Evolutionary conservation across 495 filamentous ascomycete genomes (phyloP).

Genomic region (Lichenothelia convexa): DNA sequence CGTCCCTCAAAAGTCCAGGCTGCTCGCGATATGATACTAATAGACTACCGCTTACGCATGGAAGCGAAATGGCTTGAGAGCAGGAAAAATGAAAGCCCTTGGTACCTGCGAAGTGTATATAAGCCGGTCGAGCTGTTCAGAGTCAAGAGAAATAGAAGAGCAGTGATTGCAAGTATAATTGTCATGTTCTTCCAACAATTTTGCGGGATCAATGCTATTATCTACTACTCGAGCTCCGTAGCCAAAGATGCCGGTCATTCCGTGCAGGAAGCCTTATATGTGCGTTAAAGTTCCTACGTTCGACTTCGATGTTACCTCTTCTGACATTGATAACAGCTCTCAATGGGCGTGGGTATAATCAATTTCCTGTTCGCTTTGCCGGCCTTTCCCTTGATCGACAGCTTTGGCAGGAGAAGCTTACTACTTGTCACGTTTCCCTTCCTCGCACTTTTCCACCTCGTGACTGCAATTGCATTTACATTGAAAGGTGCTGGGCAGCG

Average conservation of each 20-base stretch:
- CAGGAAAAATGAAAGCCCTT: no score
- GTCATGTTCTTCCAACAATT: not conserved
- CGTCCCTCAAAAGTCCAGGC: not conserved
- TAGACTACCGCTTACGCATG: not conserved
- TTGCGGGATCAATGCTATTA: not conserved
- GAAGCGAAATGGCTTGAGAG: not conserved
- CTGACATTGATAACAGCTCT: not conserved
- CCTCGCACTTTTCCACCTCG: not conserved
- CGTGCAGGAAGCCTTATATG: not conserved
- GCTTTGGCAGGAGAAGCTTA: conserved; percentile 4
- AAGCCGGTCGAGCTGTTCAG: not conserved
- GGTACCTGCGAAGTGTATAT: no score
- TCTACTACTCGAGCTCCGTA: not conserved
- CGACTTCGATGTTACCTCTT: not conserved
- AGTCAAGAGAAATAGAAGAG: not conserved
- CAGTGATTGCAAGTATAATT: not conserved
- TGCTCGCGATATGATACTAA: not conserved
- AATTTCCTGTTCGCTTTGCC: conserved; percentile 12
- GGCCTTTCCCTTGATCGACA: conserved; percentile 11
- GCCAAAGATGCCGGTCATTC: not conserved
- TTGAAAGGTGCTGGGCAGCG: not conserved
- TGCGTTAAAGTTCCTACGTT: not conserved
- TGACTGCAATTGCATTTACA: not conserved
- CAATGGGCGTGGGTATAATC: conserved; percentile 1
- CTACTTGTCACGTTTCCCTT: not conserved